A percentile compares a stretch with the other conserved stretches of the same genome.
Evolutionary conservation across 2,329 filamentous ascomycete species (phyloP).

Genomic region (Phialemoniopsis sp.): DNA sequence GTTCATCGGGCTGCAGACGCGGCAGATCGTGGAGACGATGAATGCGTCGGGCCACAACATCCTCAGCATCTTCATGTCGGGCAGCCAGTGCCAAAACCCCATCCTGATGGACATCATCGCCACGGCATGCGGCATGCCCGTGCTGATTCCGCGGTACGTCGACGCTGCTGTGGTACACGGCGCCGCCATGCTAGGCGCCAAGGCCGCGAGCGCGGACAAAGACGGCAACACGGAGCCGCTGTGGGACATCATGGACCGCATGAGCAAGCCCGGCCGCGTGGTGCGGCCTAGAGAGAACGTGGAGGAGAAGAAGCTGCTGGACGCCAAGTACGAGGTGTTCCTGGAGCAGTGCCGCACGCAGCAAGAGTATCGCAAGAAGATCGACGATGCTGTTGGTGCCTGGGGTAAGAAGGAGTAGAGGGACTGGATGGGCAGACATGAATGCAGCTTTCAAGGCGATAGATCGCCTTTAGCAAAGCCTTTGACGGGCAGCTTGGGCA

Average conservation of each 20-base stretch:
- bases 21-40: conserved; percentile 93
- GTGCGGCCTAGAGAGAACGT: conserved; percentile 70
- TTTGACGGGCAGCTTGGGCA: too few species aligned
- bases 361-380: conserved; percentile 71
- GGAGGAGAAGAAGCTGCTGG: conserved; percentile 73
- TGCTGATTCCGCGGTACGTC: conserved; percentile 89
- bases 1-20: conserved; percentile 95
- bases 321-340: conserved; percentile 94
- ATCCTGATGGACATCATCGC: conserved; percentile 90
- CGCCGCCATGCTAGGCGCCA: conserved; percentile 97
- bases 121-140: conserved; percentile 85
- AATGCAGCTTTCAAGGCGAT: too few species aligned
- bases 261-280: conserved; percentile 88
- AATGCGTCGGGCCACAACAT: conserved; percentile 86
- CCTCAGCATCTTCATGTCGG: conserved; percentile 96
- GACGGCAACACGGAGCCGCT: conserved; percentile 79
- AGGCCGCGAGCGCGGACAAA: conserved; percentile 81
- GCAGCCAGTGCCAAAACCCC: conserved; percentile 93
- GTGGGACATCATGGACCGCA: conserved; percentile 96
- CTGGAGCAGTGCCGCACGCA: conserved; percentile 87
- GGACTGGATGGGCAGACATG: neutral
- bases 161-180: conserved; percentile 95
- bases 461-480: too few species aligned
- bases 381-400: conserved; percentile 58
- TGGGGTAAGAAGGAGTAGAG: conserved; percentile 17